These are phyloP conservation scores for Mortierella alpina DNA, from an alignment of 192 early-diverging fungal genomes.

Conservation along the genomic window DNA sequence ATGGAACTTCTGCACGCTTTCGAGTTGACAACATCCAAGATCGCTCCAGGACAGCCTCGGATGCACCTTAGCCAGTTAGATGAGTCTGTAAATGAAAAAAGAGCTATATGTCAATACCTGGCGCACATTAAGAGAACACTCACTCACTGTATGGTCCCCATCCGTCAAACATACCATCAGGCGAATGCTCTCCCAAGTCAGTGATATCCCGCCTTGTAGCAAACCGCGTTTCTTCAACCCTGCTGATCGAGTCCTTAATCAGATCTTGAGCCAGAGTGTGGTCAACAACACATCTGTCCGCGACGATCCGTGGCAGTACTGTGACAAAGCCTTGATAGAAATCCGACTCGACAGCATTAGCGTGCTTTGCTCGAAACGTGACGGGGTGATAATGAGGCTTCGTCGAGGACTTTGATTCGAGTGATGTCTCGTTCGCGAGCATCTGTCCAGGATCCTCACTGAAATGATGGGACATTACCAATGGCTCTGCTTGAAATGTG, in stretches of 20 bases:
- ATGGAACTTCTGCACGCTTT: slow-evolving; percentile 82
- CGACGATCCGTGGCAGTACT: slow-evolving; percentile 65
- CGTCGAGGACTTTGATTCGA: no score
- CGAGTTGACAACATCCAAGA: slow-evolving; percentile 77
- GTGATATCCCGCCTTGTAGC: not conserved
- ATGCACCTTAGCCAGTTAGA: slow-evolving; percentile 28
- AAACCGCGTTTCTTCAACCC: slow-evolving; percentile 22
- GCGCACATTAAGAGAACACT: not conserved
- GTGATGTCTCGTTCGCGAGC: slow-evolving; percentile 11
- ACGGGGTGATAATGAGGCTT: no score
- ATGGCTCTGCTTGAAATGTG: slow-evolving; percentile 1
- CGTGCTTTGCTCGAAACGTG: not conserved
- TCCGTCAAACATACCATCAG: not conserved
- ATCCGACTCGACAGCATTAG: slow-evolving; percentile 9
- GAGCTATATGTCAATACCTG: not conserved
- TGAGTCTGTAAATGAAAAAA: slow-evolving; percentile 1
- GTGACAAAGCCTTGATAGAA: slow-evolving; percentile 39
- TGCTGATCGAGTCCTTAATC: slow-evolving; percentile 31
- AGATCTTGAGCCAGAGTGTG: slow-evolving; percentile 59
- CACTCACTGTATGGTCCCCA: not conserved
- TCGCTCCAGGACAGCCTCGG: slow-evolving; percentile 66
- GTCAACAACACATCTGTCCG: slow-evolving; percentile 71
- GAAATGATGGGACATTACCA: slow-evolving; percentile 43
- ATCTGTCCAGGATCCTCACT: not conserved
- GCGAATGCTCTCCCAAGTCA: not conserved